Base-by-base conservation (phyloP, 495 filamentous ascomycete genomes). In the Staphylotrichum longicolle region DNA sequence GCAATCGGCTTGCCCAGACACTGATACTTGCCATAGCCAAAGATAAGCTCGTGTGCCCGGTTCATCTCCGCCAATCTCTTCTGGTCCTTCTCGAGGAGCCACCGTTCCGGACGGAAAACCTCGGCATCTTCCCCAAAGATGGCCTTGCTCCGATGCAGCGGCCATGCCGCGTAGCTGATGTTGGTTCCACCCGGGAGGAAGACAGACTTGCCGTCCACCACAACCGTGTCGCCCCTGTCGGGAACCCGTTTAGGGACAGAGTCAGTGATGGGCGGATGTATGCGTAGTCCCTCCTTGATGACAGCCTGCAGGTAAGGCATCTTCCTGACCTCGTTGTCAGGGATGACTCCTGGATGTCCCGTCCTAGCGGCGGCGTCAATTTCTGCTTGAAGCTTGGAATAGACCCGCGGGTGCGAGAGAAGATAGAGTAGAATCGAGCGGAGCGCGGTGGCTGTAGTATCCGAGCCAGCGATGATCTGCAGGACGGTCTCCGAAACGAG, bases 1-100 rank as follows among this genome's bases (percentile, higher is more conserved):
- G 50, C 50, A 27, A 53, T 53, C 14, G 50, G 32, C 50, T 39
- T 53, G 14, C 50, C 50, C 5, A 53, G 34, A 39, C 50, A 53
- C 14, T 53, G 50, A 12, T 53, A 53, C 34, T n/a, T 8, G 34
- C 50, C 50, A 10, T 53, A 53, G 14, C 50, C 50, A 39, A 53
- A 53, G 12, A 40, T 53, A 6, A 53, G 34, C 4, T 53, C 50
- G 5, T 53, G 35, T 8, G 14, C n/a, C 14, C 35, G n/a, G 50
- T 39, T 12, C 34, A 53, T 53, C 3, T 7, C 11, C 14, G 50
- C 34, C 34, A 53, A 4, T n/a, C 20, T 53, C n/a, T 10, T 11
- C 50, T 53, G 34, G 50, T 53, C 34, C n/a, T 53, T 53, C 50
- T 53, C 50, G 2, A 53, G 14, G 5, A 53, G 14, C 50, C 50